Evolutionary conservation across 169 alveolate species (phyloP).

Genomic region (Condylostoma magnum): DNA sequence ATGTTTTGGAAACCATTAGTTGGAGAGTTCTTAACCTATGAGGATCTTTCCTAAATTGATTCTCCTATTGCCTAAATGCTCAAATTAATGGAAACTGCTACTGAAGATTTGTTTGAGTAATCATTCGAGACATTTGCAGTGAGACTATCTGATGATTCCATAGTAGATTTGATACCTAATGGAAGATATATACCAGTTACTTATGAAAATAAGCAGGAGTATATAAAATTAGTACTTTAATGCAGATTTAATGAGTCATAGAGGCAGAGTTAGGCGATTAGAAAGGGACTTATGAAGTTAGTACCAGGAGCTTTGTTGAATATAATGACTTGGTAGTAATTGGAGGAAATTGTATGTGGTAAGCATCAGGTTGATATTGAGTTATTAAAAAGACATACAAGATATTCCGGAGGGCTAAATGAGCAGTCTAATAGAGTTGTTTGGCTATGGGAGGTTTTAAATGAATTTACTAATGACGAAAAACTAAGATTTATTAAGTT

Average conservation of each 20-base stretch:
- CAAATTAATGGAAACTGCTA: slow-evolving; percentile 46
- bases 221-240: slow-evolving; percentile 48
- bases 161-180: slow-evolving; percentile 50
- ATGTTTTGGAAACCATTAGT: slow-evolving; percentile 82
- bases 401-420: slow-evolving; percentile 66
- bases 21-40: slow-evolving; percentile 63
- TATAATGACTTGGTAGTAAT: slow-evolving; percentile 70
- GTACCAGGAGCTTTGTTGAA: slow-evolving; percentile 75
- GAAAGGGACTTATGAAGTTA: slow-evolving; percentile 72
- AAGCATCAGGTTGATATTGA: slow-evolving; percentile 73
- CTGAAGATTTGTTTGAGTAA: slow-evolving; percentile 50
- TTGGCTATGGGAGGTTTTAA: slow-evolving; percentile 82
- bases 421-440: slow-evolving; percentile 59
- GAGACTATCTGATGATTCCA: slow-evolving; percentile 57
- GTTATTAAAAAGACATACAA: slow-evolving; percentile 77
- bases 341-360: slow-evolving; percentile 83
- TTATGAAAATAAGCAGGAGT: slow-evolving; percentile 65
- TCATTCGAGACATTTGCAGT: slow-evolving; percentile 57
- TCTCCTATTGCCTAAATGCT: slow-evolving; percentile 60
- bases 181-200: slow-evolving; percentile 63
- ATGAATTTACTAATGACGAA: slow-evolving; percentile 73
- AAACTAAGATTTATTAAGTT: slow-evolving; percentile 77
- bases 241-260: slow-evolving; percentile 68
- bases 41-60: slow-evolving; percentile 77
- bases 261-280: slow-evolving; percentile 65